A percentile compares a stretch with the other conserved stretches of the same genome.
These are phyloP conservation scores for Panicum virgatum DNA, from an alignment of 202 grass and related monocot species.

Conservation along the genomic window DNA sequence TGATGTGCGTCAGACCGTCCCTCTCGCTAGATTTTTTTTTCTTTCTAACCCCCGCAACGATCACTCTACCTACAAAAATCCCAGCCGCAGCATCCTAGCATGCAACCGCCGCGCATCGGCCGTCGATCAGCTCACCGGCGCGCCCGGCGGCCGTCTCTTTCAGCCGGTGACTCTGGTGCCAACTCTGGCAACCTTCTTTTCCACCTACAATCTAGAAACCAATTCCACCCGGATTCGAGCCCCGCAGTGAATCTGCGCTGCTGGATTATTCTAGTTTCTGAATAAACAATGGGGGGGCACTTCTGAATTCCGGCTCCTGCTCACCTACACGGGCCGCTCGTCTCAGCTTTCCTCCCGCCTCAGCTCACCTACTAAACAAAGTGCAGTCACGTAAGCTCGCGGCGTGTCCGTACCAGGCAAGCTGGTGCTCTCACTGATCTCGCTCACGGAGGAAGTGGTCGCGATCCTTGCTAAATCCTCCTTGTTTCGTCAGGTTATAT, in stretches of 20 bases:
- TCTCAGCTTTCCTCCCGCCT: constrained; percentile 50
- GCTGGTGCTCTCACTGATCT: constrained; percentile 28
- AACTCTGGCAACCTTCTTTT: neutral
- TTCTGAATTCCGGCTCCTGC: constrained; percentile 33
- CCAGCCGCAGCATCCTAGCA: neutral
- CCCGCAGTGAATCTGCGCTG: neutral
- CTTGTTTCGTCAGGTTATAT: neutral
- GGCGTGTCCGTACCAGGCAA: neutral
- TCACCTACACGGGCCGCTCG: constrained; percentile 43
- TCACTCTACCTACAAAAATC: neutral
- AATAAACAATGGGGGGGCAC: neutral
- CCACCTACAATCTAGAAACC: constrained; percentile 35
- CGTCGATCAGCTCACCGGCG: neutral
- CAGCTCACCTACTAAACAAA: constrained; percentile 49
- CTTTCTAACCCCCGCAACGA: neutral
- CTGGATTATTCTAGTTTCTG: neutral
- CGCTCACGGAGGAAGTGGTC: neutral
- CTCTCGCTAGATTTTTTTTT: neutral
- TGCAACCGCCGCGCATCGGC: neutral
- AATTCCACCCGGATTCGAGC: neutral
- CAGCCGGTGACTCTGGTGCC: constrained; percentile 4
- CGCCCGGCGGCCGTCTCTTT: constrained; percentile 6
- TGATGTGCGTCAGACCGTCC: neutral
- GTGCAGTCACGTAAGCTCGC: constrained; percentile 6
- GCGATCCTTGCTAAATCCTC: neutral